Evolutionary conservation across 2,329 filamentous ascomycete genomes (phyloP).

Genomic region (Ophiostoma ulmi): DNA sequence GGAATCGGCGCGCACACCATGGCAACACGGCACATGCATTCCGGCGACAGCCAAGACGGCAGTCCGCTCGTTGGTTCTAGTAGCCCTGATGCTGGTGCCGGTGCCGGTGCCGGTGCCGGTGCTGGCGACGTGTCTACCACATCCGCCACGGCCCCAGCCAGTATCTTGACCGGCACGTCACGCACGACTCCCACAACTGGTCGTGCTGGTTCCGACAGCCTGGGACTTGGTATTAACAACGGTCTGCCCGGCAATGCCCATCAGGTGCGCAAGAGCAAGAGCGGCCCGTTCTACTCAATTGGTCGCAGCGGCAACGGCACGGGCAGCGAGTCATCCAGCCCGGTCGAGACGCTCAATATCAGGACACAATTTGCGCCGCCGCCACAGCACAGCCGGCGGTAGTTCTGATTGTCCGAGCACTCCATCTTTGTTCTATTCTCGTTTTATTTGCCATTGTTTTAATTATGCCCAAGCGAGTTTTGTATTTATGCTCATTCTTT

Average conservation of each 20-base stretch:
- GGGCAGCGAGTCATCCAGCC: neutral
- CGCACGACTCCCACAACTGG: neutral
- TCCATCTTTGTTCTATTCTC: neutral
- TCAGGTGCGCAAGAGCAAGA: slow-evolving; percentile 11
- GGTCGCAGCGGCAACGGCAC: neutral
- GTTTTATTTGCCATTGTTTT: neutral
- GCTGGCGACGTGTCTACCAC: neutral
- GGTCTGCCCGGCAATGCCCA: neutral
- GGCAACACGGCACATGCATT: neutral
- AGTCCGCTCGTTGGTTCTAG: neutral
- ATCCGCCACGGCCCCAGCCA: neutral
- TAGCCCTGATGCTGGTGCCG: no score
- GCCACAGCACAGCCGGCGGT: neutral
- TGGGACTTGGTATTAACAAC: neutral
- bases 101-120: neutral
- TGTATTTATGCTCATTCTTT: neutral
- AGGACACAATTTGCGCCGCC: neutral
- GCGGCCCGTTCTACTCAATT: neutral
- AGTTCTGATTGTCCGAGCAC: neutral
- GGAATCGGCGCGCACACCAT: neutral
- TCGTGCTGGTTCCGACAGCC: neutral
- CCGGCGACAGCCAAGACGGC: neutral
- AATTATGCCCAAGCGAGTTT: neutral
- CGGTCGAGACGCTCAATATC: slow-evolving; percentile 3
- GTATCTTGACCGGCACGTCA: neutral